Evolutionary conservation across 106 monocot species (phyloP), one percentile per base, ranked within the genome.

Genomic region (Iris macrosiphon): DNA sequence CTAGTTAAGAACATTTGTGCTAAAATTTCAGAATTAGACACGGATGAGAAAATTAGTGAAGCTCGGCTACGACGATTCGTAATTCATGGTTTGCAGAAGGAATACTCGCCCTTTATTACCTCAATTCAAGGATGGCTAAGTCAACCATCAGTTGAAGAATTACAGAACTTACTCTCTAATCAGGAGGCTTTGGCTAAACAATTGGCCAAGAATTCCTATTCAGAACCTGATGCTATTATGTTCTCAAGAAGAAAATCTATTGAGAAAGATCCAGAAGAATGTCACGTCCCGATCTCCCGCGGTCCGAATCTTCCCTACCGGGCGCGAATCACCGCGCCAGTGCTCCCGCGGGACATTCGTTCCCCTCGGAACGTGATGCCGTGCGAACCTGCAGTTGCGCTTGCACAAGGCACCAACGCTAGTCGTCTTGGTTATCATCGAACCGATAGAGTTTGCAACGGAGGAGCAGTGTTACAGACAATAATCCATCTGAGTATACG

Each of bases 21-120:
- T 44, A 30, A 60, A 60, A 60, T 60, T 31, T 45, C 44, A 60
- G 60, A 42, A 30, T 25, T 60, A 19, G 60, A 44, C 12, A 17
- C 28, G 15, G 44, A 60, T 26, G 58, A 59, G 44, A 26, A 16
- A 10, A 52, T 60, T 8, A 60, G 60, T 45, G 42, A 60, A 29
- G 44, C 60, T 29, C 6, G 52, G 8, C 31, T 45, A 27, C 41
- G 58, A 6, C 27, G 40, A 9, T 58, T 13, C 41, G 23, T 58
- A 4, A 58, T 58, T 58, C 40, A 40, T 41, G 58, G 40, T 8
- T 12, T 41, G 24, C n/a, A n/a, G 23, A 58, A 58, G 14, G 58
- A 58, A 25, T 58, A 41, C 21, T 4, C 14, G n/a, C 58, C 58
- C 23, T 58, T 58, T 28, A 40, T 58, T 39, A 9, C 40, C 13